Evolutionary conservation across 352 stramenopile genomes (phyloP).

Genomic region (Pythium insidiosum): DNA sequence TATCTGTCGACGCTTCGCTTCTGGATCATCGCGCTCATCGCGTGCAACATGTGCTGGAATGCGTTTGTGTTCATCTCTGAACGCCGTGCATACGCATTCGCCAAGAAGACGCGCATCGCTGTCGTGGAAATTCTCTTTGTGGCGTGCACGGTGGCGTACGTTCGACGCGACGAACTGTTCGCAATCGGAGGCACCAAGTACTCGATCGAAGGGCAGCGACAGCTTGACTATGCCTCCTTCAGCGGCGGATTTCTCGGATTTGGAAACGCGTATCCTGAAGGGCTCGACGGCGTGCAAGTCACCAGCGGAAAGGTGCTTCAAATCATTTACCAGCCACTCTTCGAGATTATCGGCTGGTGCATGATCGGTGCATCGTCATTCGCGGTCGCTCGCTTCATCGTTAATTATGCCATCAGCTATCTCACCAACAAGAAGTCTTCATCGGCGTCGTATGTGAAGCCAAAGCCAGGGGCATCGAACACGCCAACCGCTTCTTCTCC

Average conservation of each 20-base stretch:
- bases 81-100: not conserved
- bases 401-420: not conserved
- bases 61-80: not conserved
- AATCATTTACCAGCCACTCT: constrained; percentile 1
- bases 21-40: too few relatives aligned
- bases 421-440: not conserved
- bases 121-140: not conserved
- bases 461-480: too few relatives aligned
- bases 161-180: not conserved
- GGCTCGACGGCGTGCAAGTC: not conserved
- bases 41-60: constrained; percentile 5
- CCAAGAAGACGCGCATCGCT: not conserved
- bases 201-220: not conserved
- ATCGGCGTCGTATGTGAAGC: too few relatives aligned
- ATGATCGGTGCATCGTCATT: not conserved
- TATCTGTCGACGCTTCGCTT: constrained; percentile 2
- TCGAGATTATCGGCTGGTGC: not conserved
- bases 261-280: not conserved
- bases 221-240: not conserved
- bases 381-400: not conserved
- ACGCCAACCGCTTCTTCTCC: too few relatives aligned
- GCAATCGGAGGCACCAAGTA: constrained; percentile 1
- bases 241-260: not conserved
- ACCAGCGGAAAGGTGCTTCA: not conserved
- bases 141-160: not conserved